Evolutionary conservation across 306 rosid species (phyloP).

Genomic region (Citrullus mucosospermus): DNA sequence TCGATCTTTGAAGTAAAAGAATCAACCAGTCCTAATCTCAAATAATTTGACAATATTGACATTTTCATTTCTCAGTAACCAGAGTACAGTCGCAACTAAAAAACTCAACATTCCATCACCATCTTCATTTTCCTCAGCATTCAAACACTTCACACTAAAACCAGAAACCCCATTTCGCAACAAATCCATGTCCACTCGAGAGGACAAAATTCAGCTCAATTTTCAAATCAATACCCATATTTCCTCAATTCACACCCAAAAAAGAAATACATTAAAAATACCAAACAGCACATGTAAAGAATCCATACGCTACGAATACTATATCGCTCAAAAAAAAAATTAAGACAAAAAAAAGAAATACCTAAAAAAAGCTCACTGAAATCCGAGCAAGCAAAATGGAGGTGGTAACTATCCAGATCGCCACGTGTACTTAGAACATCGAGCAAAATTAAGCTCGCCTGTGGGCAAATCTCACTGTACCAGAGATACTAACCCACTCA

Average conservation of each 20-base stretch:
- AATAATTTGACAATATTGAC: conserved; percentile 1
- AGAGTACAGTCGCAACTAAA: conserved; percentile 1
- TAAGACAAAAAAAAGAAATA: background rate
- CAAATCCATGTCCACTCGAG: conserved; percentile 2
- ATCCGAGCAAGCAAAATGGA: conserved; percentile 33
- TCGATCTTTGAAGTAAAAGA: conserved; percentile 3
- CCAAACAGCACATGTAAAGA: background rate
- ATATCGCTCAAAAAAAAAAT: background rate
- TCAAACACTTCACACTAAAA: conserved; percentile 6
- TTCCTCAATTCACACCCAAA: conserved; percentile 10
- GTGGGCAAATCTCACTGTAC: conserved; percentile 37
- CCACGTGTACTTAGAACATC: conserved; percentile 56
- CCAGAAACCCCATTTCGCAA: conserved; percentile 11
- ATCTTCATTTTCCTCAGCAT: conserved; percentile 7
- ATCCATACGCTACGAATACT: conserved; percentile 9
- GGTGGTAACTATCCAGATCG: conserved; percentile 63
- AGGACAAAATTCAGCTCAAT: conserved; percentile 16
- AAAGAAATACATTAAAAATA: conserved; percentile 18
- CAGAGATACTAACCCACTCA: conserved; percentile 27
- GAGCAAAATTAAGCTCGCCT: conserved; percentile 40
- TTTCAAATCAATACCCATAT: conserved; percentile 19
- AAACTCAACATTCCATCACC: background rate
- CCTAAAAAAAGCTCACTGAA: conserved; percentile 40
- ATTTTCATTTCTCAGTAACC: conserved; percentile 3
- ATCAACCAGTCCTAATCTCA: background rate